Conservation (phyloP, 2,329 filamentous ascomycete genomes). For the Xylaria sp. region DNA sequence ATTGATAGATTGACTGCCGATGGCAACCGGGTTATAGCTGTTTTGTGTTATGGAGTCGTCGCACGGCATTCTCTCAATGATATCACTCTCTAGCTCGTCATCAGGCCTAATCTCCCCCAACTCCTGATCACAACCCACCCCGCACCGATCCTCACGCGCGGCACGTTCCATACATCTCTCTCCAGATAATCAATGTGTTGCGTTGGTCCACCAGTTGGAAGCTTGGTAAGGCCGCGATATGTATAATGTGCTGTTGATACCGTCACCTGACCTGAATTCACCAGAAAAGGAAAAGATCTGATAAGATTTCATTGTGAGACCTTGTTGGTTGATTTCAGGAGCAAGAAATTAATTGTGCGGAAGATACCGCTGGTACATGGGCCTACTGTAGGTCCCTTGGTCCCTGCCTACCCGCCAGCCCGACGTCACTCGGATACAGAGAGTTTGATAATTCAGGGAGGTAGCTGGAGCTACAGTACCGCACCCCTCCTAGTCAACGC, state of each 20-base stretch:
- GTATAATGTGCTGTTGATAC: not conserved
- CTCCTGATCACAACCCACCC: not conserved
- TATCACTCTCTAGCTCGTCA: not conserved
- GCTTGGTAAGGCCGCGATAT: not conserved
- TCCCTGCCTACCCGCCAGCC: not conserved
- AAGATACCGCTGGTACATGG: not conserved
- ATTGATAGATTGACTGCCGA: not conserved
- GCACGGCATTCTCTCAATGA: not conserved
- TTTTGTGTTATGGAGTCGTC: not conserved
- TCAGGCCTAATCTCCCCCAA: slow-evolving; percentile 2
- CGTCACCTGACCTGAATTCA: slow-evolving; percentile 5
- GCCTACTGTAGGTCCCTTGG: not conserved
- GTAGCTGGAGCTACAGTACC: not conserved
- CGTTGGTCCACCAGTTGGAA: not conserved
- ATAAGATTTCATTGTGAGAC: not conserved
- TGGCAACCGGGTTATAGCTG: not conserved
- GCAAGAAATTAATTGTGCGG: not conserved
- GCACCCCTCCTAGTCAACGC: not conserved
- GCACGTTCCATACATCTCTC: not conserved
- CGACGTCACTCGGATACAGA: not conserved
- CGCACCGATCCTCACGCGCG: slow-evolving; percentile 8
- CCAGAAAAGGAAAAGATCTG: not conserved
- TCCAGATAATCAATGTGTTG: not conserved
- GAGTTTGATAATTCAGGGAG: not conserved
- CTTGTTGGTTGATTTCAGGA: not conserved